These are phyloP conservation scores for Aegle marmelos DNA, from an alignment of 345 rosid genomes.

Conservation along the genomic window DNA sequence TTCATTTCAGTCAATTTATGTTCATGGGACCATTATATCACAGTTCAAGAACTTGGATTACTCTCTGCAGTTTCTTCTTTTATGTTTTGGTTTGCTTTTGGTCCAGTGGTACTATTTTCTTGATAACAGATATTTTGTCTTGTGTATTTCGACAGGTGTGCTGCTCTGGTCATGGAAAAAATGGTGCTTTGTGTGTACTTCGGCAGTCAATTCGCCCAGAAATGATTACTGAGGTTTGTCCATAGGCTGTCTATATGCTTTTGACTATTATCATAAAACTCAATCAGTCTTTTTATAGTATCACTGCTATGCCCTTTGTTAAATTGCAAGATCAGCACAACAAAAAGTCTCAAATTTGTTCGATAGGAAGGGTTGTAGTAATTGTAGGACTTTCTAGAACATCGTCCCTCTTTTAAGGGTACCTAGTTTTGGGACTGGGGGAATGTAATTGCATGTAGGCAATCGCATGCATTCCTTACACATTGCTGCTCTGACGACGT, in stretches of 20 bases:
- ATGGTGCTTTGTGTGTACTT: constrained; percentile 83
- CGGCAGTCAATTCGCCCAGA: constrained; percentile 98
- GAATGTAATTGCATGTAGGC: background rate
- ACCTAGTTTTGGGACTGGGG: background rate
- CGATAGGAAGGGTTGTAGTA: background rate
- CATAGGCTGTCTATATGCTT: background rate
- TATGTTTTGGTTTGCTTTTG: background rate
- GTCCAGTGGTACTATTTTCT: background rate
- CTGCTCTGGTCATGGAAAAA: constrained; percentile 99
- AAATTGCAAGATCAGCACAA: background rate
- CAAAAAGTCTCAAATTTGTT: background rate
- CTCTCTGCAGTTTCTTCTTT: background rate
- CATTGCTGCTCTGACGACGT: background rate
- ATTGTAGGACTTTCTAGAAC: no score
- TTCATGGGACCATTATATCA: background rate
- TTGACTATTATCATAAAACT: background rate
- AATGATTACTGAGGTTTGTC: constrained; percentile 83
- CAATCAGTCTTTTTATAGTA: background rate
- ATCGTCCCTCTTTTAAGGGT: background rate
- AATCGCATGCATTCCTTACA: background rate
- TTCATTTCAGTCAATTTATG: background rate
- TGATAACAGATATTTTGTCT: background rate
- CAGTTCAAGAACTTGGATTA: background rate
- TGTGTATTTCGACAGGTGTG: constrained; percentile 59
- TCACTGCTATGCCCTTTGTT: background rate